Evolutionary conservation across 345 rosid species (phyloP).

Genomic region (Pistacia vera): DNA sequence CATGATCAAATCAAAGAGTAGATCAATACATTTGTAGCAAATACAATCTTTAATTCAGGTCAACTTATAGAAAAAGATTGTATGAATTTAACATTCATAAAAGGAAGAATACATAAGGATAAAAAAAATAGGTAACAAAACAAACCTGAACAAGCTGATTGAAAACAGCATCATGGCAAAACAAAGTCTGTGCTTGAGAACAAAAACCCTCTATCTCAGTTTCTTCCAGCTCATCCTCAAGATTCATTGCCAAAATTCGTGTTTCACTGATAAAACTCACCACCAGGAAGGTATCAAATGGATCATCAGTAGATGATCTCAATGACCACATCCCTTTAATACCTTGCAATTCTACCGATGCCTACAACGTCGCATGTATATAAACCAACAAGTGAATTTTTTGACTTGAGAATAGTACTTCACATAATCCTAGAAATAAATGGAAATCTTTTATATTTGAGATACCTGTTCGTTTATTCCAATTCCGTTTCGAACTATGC

Average conservation of each 20-base stretch:
- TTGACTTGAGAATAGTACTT: conserved; percentile 4
- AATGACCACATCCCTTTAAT: conserved; percentile 99
- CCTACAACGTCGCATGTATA: conserved; percentile 45
- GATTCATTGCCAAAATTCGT: conserved; percentile 88
- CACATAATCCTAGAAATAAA: conserved; percentile 7
- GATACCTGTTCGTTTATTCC: conserved; percentile 96
- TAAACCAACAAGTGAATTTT: conserved; percentile 13
- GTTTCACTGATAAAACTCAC: conserved; percentile 97
- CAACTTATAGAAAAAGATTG: neutral
- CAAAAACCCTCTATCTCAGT: conserved; percentile 95
- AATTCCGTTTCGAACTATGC: conserved; percentile 92
- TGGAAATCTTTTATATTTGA: conserved; percentile 14
- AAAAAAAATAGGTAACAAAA: neutral
- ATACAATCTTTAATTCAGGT: neutral
- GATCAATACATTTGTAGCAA: neutral
- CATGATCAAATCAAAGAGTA: neutral
- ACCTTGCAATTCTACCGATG: conserved; percentile 97
- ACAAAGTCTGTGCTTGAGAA: conserved; percentile 87
- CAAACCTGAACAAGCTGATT: conserved; percentile 93
- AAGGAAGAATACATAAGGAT: neutral
- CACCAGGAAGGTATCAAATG: conserved; percentile 88
- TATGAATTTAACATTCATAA: neutral
- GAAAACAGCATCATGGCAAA: conserved; percentile 88
- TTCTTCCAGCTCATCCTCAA: conserved; percentile 94
- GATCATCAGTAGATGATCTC: conserved; percentile 85